Evolutionary conservation across 2,329 filamentous ascomycete species (phyloP).

Genomic region (Trematosphaeria pertusa): DNA sequence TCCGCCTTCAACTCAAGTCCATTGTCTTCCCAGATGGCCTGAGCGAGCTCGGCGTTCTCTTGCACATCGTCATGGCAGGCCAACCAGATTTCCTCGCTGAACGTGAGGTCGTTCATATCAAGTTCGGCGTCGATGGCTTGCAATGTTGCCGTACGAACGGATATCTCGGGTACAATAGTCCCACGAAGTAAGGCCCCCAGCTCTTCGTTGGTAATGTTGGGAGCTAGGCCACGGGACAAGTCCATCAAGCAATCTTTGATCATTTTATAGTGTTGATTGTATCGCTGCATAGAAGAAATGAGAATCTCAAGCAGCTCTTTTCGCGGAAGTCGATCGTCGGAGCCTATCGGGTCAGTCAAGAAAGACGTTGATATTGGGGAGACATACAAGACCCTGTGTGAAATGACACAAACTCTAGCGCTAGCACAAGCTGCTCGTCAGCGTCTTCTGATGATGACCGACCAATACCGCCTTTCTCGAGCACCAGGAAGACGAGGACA

Average conservation of each 20-base stretch:
- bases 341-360: conserved; percentile 49
- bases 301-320: conserved; percentile 74
- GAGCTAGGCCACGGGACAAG: conserved; percentile 81
- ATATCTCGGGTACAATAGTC: conserved; percentile 76
- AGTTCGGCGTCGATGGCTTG: conserved; percentile 92
- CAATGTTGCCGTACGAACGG: conserved; percentile 82
- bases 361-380: not conserved
- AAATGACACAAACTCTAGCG: conserved; percentile 86
- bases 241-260: conserved; percentile 93
- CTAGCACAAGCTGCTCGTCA: conserved; percentile 88
- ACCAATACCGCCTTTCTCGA: conserved; percentile 80
- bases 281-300: conserved; percentile 83
- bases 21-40: conserved; percentile 95
- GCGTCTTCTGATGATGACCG: conserved; percentile 72
- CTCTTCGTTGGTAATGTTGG: conserved; percentile 77
- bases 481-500: conserved; percentile 78
- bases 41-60: conserved; percentile 83
- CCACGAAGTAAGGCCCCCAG: conserved; percentile 79
- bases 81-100: conserved; percentile 92
- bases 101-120: conserved; percentile 85
- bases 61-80: conserved; percentile 88
- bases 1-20: conserved; percentile 73
- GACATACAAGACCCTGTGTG: conserved; percentile 77
- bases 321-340: conserved; percentile 77
- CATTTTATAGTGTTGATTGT: conserved; percentile 92